A percentile compares a stretch with the other conserved stretches of the same genome.
phyloP scores from a whole-genome alignment of 441 rosid genomes.

The Euphorbia schlechtendalii region DNA sequence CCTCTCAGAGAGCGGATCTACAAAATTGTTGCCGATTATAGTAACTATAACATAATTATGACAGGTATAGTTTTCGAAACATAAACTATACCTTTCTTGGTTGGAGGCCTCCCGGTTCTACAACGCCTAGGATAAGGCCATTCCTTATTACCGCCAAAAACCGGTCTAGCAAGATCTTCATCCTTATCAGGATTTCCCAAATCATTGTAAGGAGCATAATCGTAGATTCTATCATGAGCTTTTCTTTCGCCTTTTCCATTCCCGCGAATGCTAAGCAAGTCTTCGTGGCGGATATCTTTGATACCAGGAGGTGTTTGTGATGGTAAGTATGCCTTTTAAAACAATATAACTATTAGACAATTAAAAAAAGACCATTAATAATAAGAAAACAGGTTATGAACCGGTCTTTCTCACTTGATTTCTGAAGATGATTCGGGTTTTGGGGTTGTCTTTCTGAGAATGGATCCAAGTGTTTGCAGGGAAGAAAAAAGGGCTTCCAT shows the following conservation, averaged over 20 bases:
- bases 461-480: conserved; percentile 89
- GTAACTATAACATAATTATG: neutral
- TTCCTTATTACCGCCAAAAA: conserved; percentile 43
- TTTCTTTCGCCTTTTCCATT: conserved; percentile 70
- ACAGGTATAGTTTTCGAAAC: neutral
- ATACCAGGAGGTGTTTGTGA: conserved; percentile 67
- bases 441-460: conserved; percentile 53
- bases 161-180: conserved; percentile 55
- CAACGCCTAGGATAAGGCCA: conserved; percentile 91
- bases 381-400: neutral
- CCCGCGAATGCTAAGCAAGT: conserved; percentile 58
- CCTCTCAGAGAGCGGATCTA: conserved; percentile 66
- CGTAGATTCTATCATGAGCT: conserved; percentile 67
- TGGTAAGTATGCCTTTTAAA: conserved; percentile 59
- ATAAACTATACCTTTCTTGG: conserved; percentile 40
- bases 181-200: conserved; percentile 81
- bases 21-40: conserved; percentile 1
- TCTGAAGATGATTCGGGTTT: conserved; percentile 70
- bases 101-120: conserved; percentile 75
- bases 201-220: conserved; percentile 75
- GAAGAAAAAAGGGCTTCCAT: conserved; percentile 54
- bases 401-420: conserved; percentile 46
- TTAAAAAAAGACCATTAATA: neutral
- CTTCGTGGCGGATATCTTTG: conserved; percentile 65
- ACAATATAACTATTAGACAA: conserved; percentile 3